Evolutionary conservation across 331 rosid genomes (phyloP), one percentile per base, ranked within the genome.

Genomic region (Quercus lobata): DNA sequence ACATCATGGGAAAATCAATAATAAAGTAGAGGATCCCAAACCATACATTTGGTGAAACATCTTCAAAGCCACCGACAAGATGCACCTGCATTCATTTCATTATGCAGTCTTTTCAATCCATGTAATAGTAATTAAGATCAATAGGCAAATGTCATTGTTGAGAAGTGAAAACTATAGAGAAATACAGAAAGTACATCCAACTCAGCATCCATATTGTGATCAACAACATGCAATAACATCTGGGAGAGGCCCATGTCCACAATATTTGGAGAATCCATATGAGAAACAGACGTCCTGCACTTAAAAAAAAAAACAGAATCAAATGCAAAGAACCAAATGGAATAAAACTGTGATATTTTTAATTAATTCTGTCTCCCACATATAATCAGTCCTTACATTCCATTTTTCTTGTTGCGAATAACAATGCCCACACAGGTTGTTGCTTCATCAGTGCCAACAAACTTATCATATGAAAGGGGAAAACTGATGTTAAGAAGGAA

Each of bases 381-480:
- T 7, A 69, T 52, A 12, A 60, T 57, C 1, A 46, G 10, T 63
- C 88, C 96, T 90, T 87, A 92, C 98, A 86, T 88, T 89, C 96
- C 92, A 82, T 77, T 95, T 81, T 68, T 72, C 25, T 68, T 87
- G 82, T 89, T 92, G 62, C 93, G 85, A 68, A 95, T 87, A 76
- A 85, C 97, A 80, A 95, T 63, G 72, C 97, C 96, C 18, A 95
- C 89, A 63, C 98, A 95, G 6, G 97, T 95, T 27, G 98, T 95
- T 79, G 97, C 98, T 90, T 95, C 98, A 83, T 95, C 97, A 27
- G 97, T 92, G 87, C 98, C 98, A 83, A 88, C 88, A 88, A 78
- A 91, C 97, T 94, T 75, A 84, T 25, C 69, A 76, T 8, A 17
- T 5, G 41, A 68, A 65, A 52, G n/a, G 75, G 69, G 80, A 61